phyloP scores from a whole-genome alignment of 345 rosid species.

The Fremontodendron californicum region DNA sequence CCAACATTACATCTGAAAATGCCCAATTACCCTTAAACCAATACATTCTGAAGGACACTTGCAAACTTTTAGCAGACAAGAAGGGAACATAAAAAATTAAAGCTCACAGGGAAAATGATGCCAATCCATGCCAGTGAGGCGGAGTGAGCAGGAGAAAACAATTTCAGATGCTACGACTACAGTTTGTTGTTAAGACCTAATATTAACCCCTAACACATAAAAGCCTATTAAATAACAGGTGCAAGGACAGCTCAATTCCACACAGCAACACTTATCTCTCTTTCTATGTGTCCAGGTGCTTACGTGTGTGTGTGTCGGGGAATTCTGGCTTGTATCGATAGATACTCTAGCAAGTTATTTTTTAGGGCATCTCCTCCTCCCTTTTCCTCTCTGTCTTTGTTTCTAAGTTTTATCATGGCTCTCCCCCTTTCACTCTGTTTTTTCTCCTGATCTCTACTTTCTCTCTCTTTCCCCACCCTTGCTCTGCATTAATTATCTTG shows the following conservation, averaged over 20 bases:
- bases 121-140: background rate
- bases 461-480: too few species aligned
- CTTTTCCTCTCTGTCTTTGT: too few species aligned
- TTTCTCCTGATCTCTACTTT: too few species aligned
- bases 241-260: background rate
- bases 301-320: background rate
- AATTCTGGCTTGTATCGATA: too few species aligned
- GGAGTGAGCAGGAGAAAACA: background rate
- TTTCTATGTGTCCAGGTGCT: background rate
- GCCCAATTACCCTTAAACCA: background rate
- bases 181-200: background rate
- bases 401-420: too few species aligned
- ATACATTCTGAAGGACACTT: background rate
- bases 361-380: too few species aligned
- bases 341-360: too few species aligned
- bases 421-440: too few species aligned
- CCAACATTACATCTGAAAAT: background rate
- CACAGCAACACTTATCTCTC: background rate
- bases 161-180: background rate
- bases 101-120: background rate
- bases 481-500: too few species aligned
- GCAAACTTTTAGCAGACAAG: background rate
- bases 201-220: background rate
- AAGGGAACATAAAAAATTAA: background rate
- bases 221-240: too few species aligned